Percentiles rank a stretch among this genome's conserved stretches.
Evolutionary conservation across 441 rosid species (phyloP).

Genomic region (Capsella rubella): DNA sequence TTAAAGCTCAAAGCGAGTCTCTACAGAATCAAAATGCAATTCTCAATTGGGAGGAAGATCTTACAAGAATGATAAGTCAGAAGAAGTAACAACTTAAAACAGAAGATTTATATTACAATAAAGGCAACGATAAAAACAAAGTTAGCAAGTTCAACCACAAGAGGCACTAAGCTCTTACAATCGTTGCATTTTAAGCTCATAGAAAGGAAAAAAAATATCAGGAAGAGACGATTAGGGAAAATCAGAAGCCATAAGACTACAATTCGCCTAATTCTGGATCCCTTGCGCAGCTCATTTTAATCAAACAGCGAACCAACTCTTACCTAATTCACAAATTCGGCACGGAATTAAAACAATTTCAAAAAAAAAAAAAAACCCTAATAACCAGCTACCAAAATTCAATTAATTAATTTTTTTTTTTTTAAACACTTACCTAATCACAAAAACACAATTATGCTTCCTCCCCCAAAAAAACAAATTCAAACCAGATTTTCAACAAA

Average conservation of each 20-base stretch:
- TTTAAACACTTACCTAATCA: constrained; percentile 46
- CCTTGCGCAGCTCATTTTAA: constrained; percentile 32
- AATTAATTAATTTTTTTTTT: too few species aligned
- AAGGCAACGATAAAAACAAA: not conserved
- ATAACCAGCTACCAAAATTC: constrained; percentile 16
- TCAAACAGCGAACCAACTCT: constrained; percentile 31
- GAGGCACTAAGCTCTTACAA: constrained; percentile 1
- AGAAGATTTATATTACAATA: constrained; percentile 8
- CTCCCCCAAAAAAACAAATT: constrained; percentile 30
- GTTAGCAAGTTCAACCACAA: constrained; percentile 19
- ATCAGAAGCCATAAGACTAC: constrained; percentile 10
- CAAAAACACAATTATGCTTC: constrained; percentile 40
- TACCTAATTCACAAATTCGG: constrained; percentile 39
- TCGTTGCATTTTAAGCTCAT: constrained; percentile 18
- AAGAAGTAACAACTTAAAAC: not conserved
- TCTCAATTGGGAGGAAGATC: constrained; percentile 15
- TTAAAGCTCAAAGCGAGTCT: constrained; percentile 19
- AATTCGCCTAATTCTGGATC: constrained; percentile 40
- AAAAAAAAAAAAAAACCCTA: constrained; percentile 33
- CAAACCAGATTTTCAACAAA: constrained; percentile 33
- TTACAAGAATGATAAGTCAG: not conserved
- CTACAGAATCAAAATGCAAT: constrained; percentile 31
- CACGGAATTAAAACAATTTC: constrained; percentile 28
- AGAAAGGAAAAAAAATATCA: not conserved
- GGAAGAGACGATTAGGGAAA: constrained; percentile 33